Conservation (phyloP, 306 rosid species). For the Ochetophila trinervis region DNA sequence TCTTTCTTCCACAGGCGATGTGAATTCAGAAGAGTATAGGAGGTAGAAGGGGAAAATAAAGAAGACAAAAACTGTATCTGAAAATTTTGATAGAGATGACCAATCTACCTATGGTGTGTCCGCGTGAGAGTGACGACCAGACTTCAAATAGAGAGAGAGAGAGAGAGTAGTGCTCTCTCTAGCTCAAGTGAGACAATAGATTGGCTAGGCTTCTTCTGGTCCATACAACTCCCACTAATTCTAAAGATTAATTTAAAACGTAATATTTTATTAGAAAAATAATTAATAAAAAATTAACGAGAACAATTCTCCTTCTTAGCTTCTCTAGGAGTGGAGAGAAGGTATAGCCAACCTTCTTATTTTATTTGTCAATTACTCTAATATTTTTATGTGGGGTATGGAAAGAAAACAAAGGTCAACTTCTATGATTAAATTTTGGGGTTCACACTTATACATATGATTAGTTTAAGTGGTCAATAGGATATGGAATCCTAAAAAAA, state of each 20-base stretch:
- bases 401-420: conserved; percentile 18
- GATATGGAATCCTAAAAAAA: background rate
- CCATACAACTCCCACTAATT: conserved; percentile 23
- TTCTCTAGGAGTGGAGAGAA: conserved; percentile 1
- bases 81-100: conserved; percentile 26
- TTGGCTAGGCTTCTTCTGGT: conserved; percentile 17
- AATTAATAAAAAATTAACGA: background rate
- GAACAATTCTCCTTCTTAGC: conserved; percentile 8
- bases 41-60: background rate
- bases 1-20: background rate
- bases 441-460: conserved; percentile 16
- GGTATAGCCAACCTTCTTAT: background rate
- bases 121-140: conserved; percentile 52
- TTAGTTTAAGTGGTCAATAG: background rate
- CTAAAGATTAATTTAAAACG: background rate
- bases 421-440: conserved; percentile 9
- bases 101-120: conserved; percentile 26
- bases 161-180: background rate
- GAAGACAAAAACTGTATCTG: conserved; percentile 9
- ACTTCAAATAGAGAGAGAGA: conserved; percentile 44
- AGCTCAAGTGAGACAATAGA: background rate
- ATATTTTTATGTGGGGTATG: background rate
- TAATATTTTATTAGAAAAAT: background rate
- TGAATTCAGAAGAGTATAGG: background rate
- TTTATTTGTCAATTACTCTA: background rate